phyloP scores from a whole-genome alignment of 305 asterid species.

The Solanum aculeatissimum region DNA sequence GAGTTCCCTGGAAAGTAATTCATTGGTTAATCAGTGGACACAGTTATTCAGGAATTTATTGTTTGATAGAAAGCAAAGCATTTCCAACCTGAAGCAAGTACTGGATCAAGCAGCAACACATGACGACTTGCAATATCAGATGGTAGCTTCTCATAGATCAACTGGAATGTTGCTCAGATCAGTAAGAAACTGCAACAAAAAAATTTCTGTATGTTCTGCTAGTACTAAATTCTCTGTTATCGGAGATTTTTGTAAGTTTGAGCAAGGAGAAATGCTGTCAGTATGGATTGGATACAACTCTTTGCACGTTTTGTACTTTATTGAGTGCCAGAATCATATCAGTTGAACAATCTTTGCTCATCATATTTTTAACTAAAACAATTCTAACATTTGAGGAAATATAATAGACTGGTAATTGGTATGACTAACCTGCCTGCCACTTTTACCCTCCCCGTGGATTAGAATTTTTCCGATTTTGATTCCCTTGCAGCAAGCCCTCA shows the following conservation, averaged over 20 bases:
- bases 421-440: conserved; percentile 55
- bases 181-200: background rate
- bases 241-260: background rate
- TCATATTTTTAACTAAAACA: background rate
- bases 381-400: background rate
- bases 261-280: background rate
- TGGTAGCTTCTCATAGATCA: conserved; percentile 90
- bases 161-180: conserved; percentile 20
- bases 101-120: conserved; percentile 80
- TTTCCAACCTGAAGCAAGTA: conserved; percentile 78
- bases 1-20: conserved; percentile 47
- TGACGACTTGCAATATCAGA: conserved; percentile 84
- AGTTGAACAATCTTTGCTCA: background rate
- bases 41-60: background rate
- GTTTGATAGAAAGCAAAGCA: background rate
- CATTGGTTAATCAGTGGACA: background rate
- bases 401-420: background rate
- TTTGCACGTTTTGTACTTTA: background rate
- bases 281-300: background rate
- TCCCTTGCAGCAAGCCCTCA: conserved; percentile 91
- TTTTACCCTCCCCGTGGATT: conserved; percentile 52
- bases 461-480: conserved; percentile 89
- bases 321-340: background rate
- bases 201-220: background rate
- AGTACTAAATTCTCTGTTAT: background rate